Base-by-base conservation (phyloP, 2,329 filamentous ascomycete genomes). In the Fusarium austroafricanum region DNA sequence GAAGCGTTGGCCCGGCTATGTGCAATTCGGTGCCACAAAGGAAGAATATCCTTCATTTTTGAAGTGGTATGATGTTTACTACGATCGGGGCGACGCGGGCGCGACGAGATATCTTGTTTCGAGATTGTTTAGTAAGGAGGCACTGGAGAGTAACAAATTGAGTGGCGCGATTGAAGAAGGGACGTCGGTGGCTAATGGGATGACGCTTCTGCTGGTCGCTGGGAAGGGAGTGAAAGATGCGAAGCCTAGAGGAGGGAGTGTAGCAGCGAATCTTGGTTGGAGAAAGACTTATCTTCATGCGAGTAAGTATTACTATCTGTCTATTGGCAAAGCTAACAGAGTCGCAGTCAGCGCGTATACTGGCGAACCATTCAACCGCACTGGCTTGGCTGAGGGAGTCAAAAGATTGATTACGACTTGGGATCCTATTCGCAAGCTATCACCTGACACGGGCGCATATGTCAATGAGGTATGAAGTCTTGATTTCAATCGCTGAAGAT, bases 221-320 rank as follows among this genome's bases (percentile, higher is more conserved):
- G 83, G 84, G 0, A 79, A 80, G 33, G 84, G 81, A 1, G 79
- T 84, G 1, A 73, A 77, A 0, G 70, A 84, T 40, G 83, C 82
- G 3, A 72, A 75, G 31, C 81, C 83, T 0, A 73, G 80, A 18
- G 83, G 83, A 0, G 83, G 82, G 0, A 75, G 80, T 40, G 82
- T 83, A 29, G 76, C 84, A 1, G 79, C 85, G 4, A 81, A 82
- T 37, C 84, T 85, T 0, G 83, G 83, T 0, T 89, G 85, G 84
- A 78, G 86, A 17, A 80, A 68, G 14, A 77, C 82, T 0, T 79
- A 80, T 18, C 72, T 81, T 4, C 82, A 83, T 50, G 65, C 76
- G 0, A 66, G 83, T 83, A 72, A 73, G 80, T 78, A 45, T 7
- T 70, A 33, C 31, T 17, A 26, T 31, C 31, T 5, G 6, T 6